phyloP scores from a whole-genome alignment of 2,329 filamentous ascomycete species.

The Ascochyta fabae region DNA sequence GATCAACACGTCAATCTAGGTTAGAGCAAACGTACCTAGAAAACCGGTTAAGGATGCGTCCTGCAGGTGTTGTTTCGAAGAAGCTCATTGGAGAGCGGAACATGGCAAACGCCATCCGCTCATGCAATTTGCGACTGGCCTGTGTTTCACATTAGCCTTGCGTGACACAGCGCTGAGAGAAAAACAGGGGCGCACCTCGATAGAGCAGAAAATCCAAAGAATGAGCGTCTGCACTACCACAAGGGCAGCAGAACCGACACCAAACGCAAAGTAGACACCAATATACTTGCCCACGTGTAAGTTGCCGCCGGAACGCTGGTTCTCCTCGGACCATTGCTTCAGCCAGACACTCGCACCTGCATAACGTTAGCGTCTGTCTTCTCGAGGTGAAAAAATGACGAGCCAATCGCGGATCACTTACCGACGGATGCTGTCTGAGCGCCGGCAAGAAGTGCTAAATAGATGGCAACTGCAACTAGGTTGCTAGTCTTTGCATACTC shows the following conservation, averaged over 20 bases:
- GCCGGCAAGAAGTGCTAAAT: slow-evolving; percentile 76
- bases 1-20: background rate
- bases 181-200: slow-evolving; percentile 70
- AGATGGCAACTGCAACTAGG: slow-evolving; percentile 79
- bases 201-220: slow-evolving; percentile 99
- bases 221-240: slow-evolving; percentile 93
- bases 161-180: slow-evolving; percentile 17
- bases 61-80: slow-evolving; percentile 95
- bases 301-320: slow-evolving; percentile 72
- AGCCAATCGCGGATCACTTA: slow-evolving; percentile 51
- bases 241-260: slow-evolving; percentile 81
- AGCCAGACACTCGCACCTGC: slow-evolving; percentile 86
- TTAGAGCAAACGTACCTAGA: slow-evolving; percentile 71
- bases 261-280: slow-evolving; percentile 94
- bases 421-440: slow-evolving; percentile 84
- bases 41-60: slow-evolving; percentile 95
- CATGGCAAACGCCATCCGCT: slow-evolving; percentile 95
- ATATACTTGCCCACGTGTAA: slow-evolving; percentile 85
- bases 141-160: slow-evolving; percentile 47
- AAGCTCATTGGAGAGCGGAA: slow-evolving; percentile 99
- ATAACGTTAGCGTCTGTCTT: slow-evolving; percentile 32
- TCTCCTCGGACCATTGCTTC: slow-evolving; percentile 87
- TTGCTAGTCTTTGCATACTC: slow-evolving; percentile 98
- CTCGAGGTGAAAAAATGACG: slow-evolving; percentile 28
- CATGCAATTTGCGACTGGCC: slow-evolving; percentile 94